phyloP scores from a whole-genome alignment of 345 rosid genomes.

The Euphorbia lathyris region DNA sequence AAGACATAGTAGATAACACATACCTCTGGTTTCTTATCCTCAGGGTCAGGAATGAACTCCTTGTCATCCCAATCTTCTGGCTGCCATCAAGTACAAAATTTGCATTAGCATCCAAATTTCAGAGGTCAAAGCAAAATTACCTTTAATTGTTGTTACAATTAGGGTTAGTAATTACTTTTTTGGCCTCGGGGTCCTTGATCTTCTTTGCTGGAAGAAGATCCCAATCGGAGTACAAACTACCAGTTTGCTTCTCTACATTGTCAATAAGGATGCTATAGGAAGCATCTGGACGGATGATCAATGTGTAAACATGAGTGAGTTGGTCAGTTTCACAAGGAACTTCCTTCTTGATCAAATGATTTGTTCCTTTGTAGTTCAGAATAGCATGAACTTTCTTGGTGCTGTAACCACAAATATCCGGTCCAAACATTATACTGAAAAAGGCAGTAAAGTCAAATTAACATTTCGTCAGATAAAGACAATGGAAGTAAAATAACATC shows the following conservation, averaged over 20 bases:
- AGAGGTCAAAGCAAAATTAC: neutral
- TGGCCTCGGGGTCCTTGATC: slow-evolving; percentile 92
- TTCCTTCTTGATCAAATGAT: slow-evolving; percentile 94
- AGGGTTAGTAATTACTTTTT: slow-evolving; percentile 46
- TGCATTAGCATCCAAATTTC: neutral
- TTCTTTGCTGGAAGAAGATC: slow-evolving; percentile 84
- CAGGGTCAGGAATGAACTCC: slow-evolving; percentile 88
- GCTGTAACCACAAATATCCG: slow-evolving; percentile 94
- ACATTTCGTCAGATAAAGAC: neutral
- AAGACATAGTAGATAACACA: neutral
- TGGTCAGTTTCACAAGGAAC: slow-evolving; percentile 99
- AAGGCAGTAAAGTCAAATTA: slow-evolving; percentile 10
- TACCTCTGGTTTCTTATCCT: slow-evolving; percentile 94
- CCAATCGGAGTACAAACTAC: slow-evolving; percentile 93
- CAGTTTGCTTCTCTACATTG: slow-evolving; percentile 88
- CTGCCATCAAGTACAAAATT: slow-evolving; percentile 36
- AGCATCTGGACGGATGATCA: slow-evolving; percentile 87
- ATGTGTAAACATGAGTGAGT: slow-evolving; percentile 89
- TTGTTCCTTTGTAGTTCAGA: slow-evolving; percentile 70
- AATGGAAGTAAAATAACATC: neutral
- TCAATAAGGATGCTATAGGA: slow-evolving; percentile 88
- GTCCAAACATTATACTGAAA: slow-evolving; percentile 98
- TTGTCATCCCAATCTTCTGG: slow-evolving; percentile 99
- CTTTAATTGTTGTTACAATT: neutral
- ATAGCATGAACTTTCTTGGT: slow-evolving; percentile 99